phyloP scores from a whole-genome alignment of 768 basidiomycete species.

The Boletus vinaceobasis region DNA sequence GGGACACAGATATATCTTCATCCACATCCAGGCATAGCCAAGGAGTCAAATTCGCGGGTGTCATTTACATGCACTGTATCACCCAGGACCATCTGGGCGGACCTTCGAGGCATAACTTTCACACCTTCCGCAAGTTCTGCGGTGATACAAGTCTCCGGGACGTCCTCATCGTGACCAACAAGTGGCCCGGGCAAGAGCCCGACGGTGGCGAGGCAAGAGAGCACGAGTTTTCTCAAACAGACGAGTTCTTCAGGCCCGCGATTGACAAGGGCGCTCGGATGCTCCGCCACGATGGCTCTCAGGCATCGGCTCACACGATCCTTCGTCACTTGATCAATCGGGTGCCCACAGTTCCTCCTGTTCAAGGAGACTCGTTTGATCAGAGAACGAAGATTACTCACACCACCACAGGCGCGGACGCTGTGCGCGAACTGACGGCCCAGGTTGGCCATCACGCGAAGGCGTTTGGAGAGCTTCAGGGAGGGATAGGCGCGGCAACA shows the following conservation, averaged over 20 bases:
- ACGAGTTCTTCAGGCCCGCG: conserved; percentile 44
- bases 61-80: conserved; percentile 51
- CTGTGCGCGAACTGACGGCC: conserved; percentile 42
- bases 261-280: conserved; percentile 45
- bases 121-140: conserved; percentile 48
- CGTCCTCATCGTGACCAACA: conserved; percentile 48
- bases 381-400: conserved; percentile 39
- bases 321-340: conserved; percentile 40
- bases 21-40: conserved; percentile 16
- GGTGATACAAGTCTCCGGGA: conserved; percentile 44
- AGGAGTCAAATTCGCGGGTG: conserved; percentile 39
- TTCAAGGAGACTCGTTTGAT: conserved; percentile 44
- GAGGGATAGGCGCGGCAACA: conserved; percentile 41
- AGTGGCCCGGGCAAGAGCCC: conserved; percentile 37
- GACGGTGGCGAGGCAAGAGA: conserved; percentile 36
- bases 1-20: not conserved
- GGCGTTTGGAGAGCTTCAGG: conserved; percentile 40
- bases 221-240: conserved; percentile 31
- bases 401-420: conserved; percentile 43
- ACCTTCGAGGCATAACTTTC: conserved; percentile 42
- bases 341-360: conserved; percentile 36
- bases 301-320: conserved; percentile 43
- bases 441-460: conserved; percentile 40
- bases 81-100: conserved; percentile 42
- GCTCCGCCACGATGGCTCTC: conserved; percentile 38